phyloP scores from a whole-genome alignment of 495 filamentous ascomycete species.

The Daldinia loculata region DNA sequence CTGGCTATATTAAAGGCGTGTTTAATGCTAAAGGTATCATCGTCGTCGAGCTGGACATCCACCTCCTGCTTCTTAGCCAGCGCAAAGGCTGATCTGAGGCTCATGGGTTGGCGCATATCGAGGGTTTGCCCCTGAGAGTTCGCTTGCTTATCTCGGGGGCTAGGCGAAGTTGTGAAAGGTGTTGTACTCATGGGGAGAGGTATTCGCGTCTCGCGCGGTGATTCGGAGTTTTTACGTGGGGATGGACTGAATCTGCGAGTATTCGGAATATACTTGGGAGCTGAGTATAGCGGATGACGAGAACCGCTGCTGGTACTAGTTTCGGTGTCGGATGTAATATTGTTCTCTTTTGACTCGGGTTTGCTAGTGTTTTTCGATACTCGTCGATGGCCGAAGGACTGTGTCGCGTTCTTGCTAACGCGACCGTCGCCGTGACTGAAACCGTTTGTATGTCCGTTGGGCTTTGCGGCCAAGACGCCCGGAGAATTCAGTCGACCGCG shows the following conservation, averaged over 20 bases:
- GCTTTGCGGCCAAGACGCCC: conserved; percentile 37
- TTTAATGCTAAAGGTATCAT: conserved; percentile 38
- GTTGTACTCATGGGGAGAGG: conserved; percentile 46
- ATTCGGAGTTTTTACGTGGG: conserved; percentile 28
- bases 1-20: conserved; percentile 44
- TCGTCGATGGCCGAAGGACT: conserved; percentile 31
- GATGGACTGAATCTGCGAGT: conserved; percentile 29
- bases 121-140: conserved; percentile 32
- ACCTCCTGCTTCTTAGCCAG: conserved; percentile 54
- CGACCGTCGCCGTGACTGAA: conserved; percentile 10
- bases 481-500: conserved; percentile 27
- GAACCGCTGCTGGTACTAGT: conserved; percentile 21
- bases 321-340: conserved; percentile 36
- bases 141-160: neutral
- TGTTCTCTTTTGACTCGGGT: conserved; percentile 41
- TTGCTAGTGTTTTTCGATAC: conserved; percentile 18
- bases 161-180: conserved; percentile 13
- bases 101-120: conserved; percentile 50
- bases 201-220: conserved; percentile 51
- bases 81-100: conserved; percentile 52
- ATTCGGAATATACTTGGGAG: conserved; percentile 29
- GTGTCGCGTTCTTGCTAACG: conserved; percentile 22
- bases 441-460: conserved; percentile 28
- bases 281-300: conserved; percentile 29
- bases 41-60: conserved; percentile 27